Conservation (phyloP, 2,329 filamentous ascomycete species). For the Fusarium guadeloupense region DNA sequence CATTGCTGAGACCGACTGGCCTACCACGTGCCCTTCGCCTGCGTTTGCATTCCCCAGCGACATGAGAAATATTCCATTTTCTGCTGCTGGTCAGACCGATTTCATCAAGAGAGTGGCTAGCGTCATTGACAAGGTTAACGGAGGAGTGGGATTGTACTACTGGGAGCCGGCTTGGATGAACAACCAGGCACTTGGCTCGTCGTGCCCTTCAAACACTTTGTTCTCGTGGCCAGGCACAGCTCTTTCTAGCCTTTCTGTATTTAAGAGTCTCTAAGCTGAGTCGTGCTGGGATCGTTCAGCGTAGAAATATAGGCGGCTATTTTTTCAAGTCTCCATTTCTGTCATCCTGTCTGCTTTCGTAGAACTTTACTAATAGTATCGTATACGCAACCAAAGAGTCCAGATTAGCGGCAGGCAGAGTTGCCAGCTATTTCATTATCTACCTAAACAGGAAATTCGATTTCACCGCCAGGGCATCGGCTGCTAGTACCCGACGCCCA, state of each 20-base stretch:
- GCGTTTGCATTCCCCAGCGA: constrained; percentile 68
- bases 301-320: too few relatives aligned
- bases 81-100: constrained; percentile 67
- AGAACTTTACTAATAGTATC: too few relatives aligned
- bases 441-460: too few relatives aligned
- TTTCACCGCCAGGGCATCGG: too few relatives aligned
- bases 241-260: constrained; percentile 65
- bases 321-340: too few relatives aligned
- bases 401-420: too few relatives aligned
- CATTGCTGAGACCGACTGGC: constrained; percentile 79
- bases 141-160: constrained; percentile 72
- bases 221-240: constrained; percentile 64
- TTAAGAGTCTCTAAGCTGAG: constrained; percentile 55
- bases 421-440: too few relatives aligned
- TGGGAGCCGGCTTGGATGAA: constrained; percentile 79
- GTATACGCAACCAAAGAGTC: too few relatives aligned
- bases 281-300: rapidly evolving
- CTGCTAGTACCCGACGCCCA: too few relatives aligned
- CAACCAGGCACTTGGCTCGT: constrained; percentile 71
- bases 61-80: constrained; percentile 67
- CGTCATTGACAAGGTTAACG: constrained; percentile 61
- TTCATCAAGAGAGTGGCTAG: constrained; percentile 69
- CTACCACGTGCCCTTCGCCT: constrained; percentile 68
- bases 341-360: too few relatives aligned
- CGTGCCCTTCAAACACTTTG: constrained; percentile 71